phyloP scores from a whole-genome alignment of 331 rosid species.

The Erythrophleum ivorense region DNA sequence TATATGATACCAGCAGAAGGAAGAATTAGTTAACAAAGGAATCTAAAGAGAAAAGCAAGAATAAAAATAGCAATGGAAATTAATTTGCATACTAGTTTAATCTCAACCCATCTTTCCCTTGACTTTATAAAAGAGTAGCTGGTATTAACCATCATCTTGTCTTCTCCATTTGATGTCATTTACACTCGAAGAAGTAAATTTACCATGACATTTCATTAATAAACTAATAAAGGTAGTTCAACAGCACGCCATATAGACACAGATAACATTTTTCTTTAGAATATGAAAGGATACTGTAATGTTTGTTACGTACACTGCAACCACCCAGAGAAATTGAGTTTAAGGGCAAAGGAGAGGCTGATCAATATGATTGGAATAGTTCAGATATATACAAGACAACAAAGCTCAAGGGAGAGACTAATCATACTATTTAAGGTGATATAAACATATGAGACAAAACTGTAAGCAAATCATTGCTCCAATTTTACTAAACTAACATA shows the following conservation, averaged over 20 bases:
- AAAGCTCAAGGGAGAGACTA: not conserved
- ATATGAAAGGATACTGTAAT: not conserved
- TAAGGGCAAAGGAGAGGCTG: not conserved
- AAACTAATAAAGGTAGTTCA: not conserved
- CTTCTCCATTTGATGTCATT: not conserved
- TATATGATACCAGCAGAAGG: constrained; percentile 20
- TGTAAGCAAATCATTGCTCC: constrained; percentile 6
- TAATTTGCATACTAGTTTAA: not conserved
- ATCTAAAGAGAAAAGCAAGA: not conserved
- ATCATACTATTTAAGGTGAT: not conserved
- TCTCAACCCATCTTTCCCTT: not conserved
- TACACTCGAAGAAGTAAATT: not conserved
- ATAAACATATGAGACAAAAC: constrained; percentile 3
- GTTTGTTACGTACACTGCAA: not conserved
- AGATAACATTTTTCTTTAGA: not conserved
- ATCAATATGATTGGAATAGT: not conserved
- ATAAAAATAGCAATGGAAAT: not conserved
- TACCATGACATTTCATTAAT: not conserved
- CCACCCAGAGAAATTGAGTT: not conserved
- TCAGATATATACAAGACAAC: not conserved
- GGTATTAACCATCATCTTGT: constrained; percentile 10
- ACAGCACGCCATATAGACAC: not conserved
- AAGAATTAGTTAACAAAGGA: not conserved
- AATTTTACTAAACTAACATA: not conserved
- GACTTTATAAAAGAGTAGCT: not conserved